Evolutionary conservation across 179 eudicot genomes (phyloP), one percentile per base, ranked within the genome.

Genomic region (Nepenthes alata): DNA sequence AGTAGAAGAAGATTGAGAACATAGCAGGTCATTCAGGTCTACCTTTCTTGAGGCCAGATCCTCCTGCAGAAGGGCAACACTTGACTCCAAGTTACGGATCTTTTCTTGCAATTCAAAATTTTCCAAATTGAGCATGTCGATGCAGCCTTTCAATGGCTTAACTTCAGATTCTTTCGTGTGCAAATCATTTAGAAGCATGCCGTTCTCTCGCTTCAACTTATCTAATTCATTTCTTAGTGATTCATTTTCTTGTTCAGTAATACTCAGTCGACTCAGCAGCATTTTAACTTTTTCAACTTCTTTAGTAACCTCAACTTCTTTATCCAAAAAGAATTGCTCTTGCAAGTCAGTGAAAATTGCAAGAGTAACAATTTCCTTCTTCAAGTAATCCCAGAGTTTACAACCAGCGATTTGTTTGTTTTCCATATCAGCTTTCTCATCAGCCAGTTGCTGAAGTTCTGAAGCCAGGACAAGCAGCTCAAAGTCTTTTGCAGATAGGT

Each of bases 401-500:
- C 62, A 57, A 48, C 25, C 69, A 35, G 53, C 37, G 36, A 35
- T 47, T 0, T 77, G 69, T 59, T 72, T 65, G 58, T 47, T 67
- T 55, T 67, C 75, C 68, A 71, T 47, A 25, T 61, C 70, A 62
- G 67, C 74, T 62, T 53, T 75, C 53, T 67, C 65, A 57, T 65
- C 56, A 61, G 75, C 80, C 79, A 72, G 47, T 61, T 77, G 77
- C 63, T 80, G 63, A 34, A 83, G 57, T 74, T 81, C 75, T 16
- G 85, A 73, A 48, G 80, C 74, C 79, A 90, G 39, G 66, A 82
- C 52, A 75, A 81, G 66, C 67, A 77, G 63, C 66, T 82, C 85
- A 63, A 90, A 66, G 44, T 90, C 91, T 76, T 85, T 94, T 35
- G 84, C 80, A 59, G 56, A 75, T 48, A 80, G 64, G 58, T 84